Conservation (phyloP, 2,329 filamentous ascomycete species). For the Neonectria faginata region DNA sequence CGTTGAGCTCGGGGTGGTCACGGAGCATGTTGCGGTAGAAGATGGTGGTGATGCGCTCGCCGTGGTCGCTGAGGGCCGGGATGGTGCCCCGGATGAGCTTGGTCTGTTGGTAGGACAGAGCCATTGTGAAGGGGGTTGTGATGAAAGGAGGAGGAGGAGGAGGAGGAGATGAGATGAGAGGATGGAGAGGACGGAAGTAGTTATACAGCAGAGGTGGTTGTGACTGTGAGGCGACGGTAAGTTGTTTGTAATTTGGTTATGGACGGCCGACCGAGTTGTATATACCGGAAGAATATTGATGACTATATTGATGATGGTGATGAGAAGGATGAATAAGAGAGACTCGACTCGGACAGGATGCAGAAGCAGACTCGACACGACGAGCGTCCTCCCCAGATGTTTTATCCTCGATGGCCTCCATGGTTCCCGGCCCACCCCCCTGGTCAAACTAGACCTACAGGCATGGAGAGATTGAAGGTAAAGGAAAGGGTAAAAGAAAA, state of each 20-base stretch:
- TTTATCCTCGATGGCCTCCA: slow-evolving; percentile 41
- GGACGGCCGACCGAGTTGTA: slow-evolving; percentile 7
- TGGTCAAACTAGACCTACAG: slow-evolving; percentile 28
- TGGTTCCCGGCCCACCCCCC: slow-evolving; percentile 30
- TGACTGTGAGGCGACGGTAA: slow-evolving; percentile 7
- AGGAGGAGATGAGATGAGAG: not conserved
- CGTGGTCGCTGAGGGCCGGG: slow-evolving; percentile 75
- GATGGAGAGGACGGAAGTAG: not conserved
- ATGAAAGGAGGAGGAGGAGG: not conserved
- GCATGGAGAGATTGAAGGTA: slow-evolving; percentile 34
- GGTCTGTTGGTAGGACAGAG: slow-evolving; percentile 66
- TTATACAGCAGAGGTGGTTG: slow-evolving; percentile 14
- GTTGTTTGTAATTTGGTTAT: slow-evolving; percentile 13
- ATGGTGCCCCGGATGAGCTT: slow-evolving; percentile 77
- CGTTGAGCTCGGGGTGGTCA: slow-evolving; percentile 74
- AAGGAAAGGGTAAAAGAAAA: slow-evolving; percentile 33
- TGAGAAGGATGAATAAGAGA: slow-evolving; percentile 14
- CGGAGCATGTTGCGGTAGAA: slow-evolving; percentile 79
- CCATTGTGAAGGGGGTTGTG: slow-evolving; percentile 44
- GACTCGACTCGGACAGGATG: slow-evolving; percentile 26
- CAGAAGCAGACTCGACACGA: slow-evolving; percentile 17
- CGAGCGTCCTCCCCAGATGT: slow-evolving; percentile 37
- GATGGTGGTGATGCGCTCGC: slow-evolving; percentile 73
- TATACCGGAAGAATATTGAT: slow-evolving; percentile 9
- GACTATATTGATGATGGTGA: not conserved